phyloP scores from a whole-genome alignment of 768 basidiomycete genomes.

The Auricularia cornea region DNA sequence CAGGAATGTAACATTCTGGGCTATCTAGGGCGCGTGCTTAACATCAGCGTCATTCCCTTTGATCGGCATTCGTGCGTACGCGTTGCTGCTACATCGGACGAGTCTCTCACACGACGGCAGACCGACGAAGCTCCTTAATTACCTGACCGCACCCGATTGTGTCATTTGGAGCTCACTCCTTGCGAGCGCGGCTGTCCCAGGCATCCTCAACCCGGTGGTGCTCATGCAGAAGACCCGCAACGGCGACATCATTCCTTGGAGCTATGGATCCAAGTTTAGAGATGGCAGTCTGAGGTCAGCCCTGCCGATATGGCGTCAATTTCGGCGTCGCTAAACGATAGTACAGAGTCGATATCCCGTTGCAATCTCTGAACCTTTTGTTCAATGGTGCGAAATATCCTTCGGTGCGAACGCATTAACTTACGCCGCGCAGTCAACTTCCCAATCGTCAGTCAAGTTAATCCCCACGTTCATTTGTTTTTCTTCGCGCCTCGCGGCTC shows the following conservation, averaged over 20 bases:
- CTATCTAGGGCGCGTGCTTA: conserved; percentile 66
- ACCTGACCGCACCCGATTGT: conserved; percentile 87
- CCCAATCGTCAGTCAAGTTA: conserved; percentile 91
- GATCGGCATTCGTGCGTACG: conserved; percentile 71
- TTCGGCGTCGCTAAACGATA: conserved; percentile 8
- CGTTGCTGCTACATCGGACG: not conserved
- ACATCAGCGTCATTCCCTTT: conserved; percentile 87
- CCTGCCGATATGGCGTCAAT: not conserved
- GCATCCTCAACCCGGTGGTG: conserved; percentile 91
- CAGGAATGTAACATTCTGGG: too few relatives aligned
- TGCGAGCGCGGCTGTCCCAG: conserved; percentile 73
- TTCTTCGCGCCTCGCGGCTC: conserved; percentile 90
- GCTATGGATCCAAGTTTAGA: conserved; percentile 89
- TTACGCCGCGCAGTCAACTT: conserved; percentile 58
- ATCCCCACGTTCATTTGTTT: conserved; percentile 80
- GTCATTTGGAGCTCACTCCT: conserved; percentile 36
- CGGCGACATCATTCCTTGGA: conserved; percentile 81
- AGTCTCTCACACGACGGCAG: conserved; percentile 30
- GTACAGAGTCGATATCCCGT: conserved; percentile 81
- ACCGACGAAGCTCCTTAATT: conserved; percentile 92
- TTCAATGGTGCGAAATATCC: conserved; percentile 55
- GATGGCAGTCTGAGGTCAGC: conserved; percentile 79
- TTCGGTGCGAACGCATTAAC: conserved; percentile 4
- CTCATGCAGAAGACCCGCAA: conserved; percentile 85
- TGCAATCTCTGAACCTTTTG: conserved; percentile 80